These are phyloP conservation scores for Hymenoscyphus fructigenus DNA, from an alignment of 2,329 filamentous ascomycete species.

Conservation along the genomic window DNA sequence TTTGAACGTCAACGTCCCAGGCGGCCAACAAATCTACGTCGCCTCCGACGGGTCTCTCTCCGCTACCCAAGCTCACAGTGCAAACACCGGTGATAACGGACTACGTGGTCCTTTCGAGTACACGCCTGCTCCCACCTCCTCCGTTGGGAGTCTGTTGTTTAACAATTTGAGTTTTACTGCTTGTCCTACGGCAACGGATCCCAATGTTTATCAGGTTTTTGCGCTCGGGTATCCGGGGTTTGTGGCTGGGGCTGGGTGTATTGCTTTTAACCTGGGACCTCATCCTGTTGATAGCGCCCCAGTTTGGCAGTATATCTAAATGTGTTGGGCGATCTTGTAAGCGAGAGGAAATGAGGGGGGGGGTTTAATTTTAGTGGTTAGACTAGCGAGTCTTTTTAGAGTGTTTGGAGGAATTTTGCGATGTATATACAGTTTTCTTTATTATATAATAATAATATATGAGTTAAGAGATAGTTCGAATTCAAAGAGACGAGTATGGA, in stretches of 20 bases:
- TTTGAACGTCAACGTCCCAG: constrained; percentile 12
- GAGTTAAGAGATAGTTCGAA: no score
- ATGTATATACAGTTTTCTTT: no score
- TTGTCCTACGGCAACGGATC: constrained; percentile 13
- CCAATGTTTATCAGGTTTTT: constrained; percentile 17
- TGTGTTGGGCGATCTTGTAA: not conserved
- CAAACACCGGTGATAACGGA: constrained; percentile 34
- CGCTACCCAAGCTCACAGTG: constrained; percentile 38
- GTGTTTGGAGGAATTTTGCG: not conserved
- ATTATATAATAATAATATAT: no score
- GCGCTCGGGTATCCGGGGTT: constrained; percentile 4
- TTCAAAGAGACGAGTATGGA: no score
- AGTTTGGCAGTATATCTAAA: constrained; percentile 17
- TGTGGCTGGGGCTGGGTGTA: constrained; percentile 13
- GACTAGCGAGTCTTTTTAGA: not conserved
- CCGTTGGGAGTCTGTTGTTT: constrained; percentile 16
- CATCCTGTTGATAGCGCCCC: not conserved
- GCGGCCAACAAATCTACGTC: constrained; percentile 34
- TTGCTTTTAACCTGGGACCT: constrained; percentile 13
- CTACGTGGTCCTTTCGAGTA: constrained; percentile 13
- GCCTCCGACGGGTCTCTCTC: constrained; percentile 33
- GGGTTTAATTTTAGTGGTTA: not conserved
- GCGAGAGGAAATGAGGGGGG: not conserved
- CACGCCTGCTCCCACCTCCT: constrained; percentile 7
- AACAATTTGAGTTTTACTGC: constrained; percentile 16